Percentiles rank a stretch among this genome's conserved stretches.
These are phyloP conservation scores for Prillingera fragicola DNA, from an alignment of 1,284 basidiomycete genomes.

Conservation along the genomic window DNA sequence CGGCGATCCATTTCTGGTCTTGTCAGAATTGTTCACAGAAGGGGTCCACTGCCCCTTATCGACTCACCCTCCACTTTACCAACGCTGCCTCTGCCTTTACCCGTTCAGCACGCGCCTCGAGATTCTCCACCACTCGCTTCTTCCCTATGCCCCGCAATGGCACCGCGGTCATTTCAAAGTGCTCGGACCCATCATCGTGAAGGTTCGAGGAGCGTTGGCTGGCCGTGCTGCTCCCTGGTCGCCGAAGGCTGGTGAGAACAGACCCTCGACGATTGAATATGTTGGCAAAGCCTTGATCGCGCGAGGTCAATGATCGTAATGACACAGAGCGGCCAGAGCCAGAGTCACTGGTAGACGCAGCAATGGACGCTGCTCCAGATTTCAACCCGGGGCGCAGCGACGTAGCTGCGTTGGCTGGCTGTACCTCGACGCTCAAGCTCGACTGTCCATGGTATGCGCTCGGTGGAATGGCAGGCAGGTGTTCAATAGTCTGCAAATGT, in stretches of 20 bases:
- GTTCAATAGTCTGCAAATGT: constrained; percentile 3
- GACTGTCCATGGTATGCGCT: not conserved
- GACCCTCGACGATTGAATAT: constrained; percentile 9
- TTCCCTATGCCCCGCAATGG: constrained; percentile 3
- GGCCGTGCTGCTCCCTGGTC: constrained; percentile 7
- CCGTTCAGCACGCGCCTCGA: constrained; percentile 10
- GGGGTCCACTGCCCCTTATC: not conserved
- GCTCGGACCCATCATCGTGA: constrained; percentile 1
- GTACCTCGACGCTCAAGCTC: not conserved
- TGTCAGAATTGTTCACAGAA: constrained; percentile 1
- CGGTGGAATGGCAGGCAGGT: not conserved
- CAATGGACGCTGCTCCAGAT: not conserved
- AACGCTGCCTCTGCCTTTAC: constrained; percentile 35
- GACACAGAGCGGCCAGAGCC: not conserved
- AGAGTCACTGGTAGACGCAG: not conserved
- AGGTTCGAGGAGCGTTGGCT: constrained; percentile 1
- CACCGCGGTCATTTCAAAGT: constrained; percentile 13
- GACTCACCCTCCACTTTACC: constrained; percentile 42
- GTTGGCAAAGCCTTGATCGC: constrained; percentile 1
- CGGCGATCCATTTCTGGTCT: constrained; percentile 36
- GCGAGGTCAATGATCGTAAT: not conserved
- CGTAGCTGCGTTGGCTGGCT: not conserved
- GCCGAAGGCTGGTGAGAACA: not conserved
- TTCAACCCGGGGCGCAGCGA: not conserved
- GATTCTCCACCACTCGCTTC: constrained; percentile 12